Evolutionary conservation across 1,284 basidiomycete genomes (phyloP).

Genomic region (Cutaneotrichosporon cutaneum): DNA sequence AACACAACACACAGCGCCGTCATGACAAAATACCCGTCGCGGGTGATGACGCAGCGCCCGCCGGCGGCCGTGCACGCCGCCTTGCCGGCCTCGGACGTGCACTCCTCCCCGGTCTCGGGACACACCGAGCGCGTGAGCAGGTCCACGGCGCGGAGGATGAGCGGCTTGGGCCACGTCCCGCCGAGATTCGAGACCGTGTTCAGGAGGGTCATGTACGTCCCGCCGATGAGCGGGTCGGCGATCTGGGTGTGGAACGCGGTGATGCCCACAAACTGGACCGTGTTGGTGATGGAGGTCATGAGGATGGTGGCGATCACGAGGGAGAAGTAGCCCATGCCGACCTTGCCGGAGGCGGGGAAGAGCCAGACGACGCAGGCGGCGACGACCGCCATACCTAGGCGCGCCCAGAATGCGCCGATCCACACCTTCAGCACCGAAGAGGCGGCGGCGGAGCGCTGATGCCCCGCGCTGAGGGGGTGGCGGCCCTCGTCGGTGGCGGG

Average conservation of each 20-base stretch:
- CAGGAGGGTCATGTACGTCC: slow-evolving; percentile 95
- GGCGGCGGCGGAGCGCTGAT: slow-evolving; percentile 50
- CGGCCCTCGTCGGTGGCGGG: slow-evolving; percentile 14
- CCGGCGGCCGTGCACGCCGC: slow-evolving; percentile 69
- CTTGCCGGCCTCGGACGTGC: slow-evolving; percentile 86
- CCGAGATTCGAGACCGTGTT: slow-evolving; percentile 97
- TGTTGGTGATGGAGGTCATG: slow-evolving; percentile 78
- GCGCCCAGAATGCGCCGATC: slow-evolving; percentile 88
- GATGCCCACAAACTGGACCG: slow-evolving; percentile 97
- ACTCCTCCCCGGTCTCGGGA: slow-evolving; percentile 66
- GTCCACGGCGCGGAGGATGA: slow-evolving; percentile 68
- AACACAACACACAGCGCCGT: slow-evolving; percentile 73
- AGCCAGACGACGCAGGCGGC: slow-evolving; percentile 77
- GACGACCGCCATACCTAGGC: slow-evolving; percentile 68
- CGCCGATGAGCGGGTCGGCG: slow-evolving; percentile 94
- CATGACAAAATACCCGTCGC: slow-evolving; percentile 91
- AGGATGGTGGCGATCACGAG: slow-evolving; percentile 78
- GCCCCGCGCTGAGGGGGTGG: slow-evolving; percentile 34
- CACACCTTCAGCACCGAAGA: slow-evolving; percentile 76
- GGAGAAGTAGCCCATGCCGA: slow-evolving; percentile 67
- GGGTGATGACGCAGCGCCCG: slow-evolving; percentile 76
- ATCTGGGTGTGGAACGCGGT: slow-evolving; percentile 97
- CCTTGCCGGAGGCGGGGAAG: slow-evolving; percentile 62
- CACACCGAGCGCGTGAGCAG: slow-evolving; percentile 79
- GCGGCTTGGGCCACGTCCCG: slow-evolving; percentile 82